These are phyloP conservation scores for Hymenoscyphus scutula DNA, from an alignment of 2,329 filamentous ascomycete genomes.

Conservation along the genomic window DNA sequence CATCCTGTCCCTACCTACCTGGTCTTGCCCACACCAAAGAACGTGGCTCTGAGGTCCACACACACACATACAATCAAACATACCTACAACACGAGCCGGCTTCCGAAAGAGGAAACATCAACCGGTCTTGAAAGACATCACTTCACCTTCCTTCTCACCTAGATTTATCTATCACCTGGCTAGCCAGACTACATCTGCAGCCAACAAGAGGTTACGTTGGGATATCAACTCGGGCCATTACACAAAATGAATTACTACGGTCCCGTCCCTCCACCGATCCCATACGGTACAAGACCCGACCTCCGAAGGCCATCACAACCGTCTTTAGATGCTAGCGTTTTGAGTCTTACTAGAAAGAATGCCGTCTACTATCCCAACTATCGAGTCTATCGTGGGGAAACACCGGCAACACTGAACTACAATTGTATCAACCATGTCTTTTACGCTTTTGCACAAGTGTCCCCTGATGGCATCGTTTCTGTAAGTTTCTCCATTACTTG, in stretches of 20 bases:
- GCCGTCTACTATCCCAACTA: slow-evolving; percentile 84
- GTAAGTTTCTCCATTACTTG: slow-evolving; percentile 47
- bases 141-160: neutral
- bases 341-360: slow-evolving; percentile 61
- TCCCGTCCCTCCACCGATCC: slow-evolving; percentile 29
- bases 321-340: slow-evolving; percentile 32
- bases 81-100: slow-evolving; percentile 6
- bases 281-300: slow-evolving; percentile 29
- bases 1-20: slow-evolving; percentile 13
- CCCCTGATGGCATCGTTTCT: slow-evolving; percentile 70
- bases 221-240: slow-evolving; percentile 20
- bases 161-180: neutral
- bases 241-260: slow-evolving; percentile 23
- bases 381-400: slow-evolving; percentile 69
- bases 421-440: slow-evolving; percentile 78
- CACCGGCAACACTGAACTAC: slow-evolving; percentile 71
- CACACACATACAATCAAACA: slow-evolving; percentile 1
- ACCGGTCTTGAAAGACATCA: neutral
- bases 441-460: slow-evolving; percentile 77
- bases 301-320: slow-evolving; percentile 34
- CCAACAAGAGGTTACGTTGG: neutral
- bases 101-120: slow-evolving; percentile 1
- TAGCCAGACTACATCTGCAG: neutral
- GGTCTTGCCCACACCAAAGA: slow-evolving; percentile 6
- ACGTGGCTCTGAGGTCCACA: slow-evolving; percentile 12